These are phyloP conservation scores for Arbutus unedo DNA, from an alignment of 148 eudicot genomes.

Conservation along the genomic window DNA sequence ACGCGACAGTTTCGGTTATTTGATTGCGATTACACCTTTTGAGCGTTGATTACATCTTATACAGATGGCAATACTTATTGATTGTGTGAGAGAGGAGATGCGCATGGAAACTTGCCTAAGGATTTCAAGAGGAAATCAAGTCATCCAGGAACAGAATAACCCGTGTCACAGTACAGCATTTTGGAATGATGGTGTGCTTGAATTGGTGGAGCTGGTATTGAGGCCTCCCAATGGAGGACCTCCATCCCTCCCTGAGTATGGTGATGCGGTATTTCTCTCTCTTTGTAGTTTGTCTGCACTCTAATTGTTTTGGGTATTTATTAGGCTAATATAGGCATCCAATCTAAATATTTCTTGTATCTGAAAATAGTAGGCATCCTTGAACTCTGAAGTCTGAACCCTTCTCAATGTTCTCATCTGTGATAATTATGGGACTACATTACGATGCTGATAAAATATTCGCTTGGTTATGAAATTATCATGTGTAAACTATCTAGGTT, in stretches of 20 bases:
- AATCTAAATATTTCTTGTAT: background rate
- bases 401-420: constrained; percentile 5
- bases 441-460: background rate
- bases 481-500: background rate
- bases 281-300: background rate
- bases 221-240: constrained; percentile 86
- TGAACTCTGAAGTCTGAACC: constrained; percentile 4
- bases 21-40: background rate
- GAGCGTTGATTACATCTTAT: background rate
- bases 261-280: constrained; percentile 64
- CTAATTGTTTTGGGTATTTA: background rate
- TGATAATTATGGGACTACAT: background rate
- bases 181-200: constrained; percentile 62
- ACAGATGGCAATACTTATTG: constrained; percentile 84
- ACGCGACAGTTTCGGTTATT: background rate
- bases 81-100: constrained; percentile 66
- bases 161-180: constrained; percentile 28
- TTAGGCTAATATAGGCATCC: background rate
- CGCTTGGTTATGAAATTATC: background rate
- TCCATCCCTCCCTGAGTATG: constrained; percentile 76
- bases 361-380: background rate
- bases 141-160: constrained; percentile 24
- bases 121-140: constrained; percentile 22
- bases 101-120: constrained; percentile 39
- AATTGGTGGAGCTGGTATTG: constrained; percentile 68